Base-by-base conservation (phyloP, 495 filamentous ascomycete genomes). In the Podospora pseudocomata region DNA sequence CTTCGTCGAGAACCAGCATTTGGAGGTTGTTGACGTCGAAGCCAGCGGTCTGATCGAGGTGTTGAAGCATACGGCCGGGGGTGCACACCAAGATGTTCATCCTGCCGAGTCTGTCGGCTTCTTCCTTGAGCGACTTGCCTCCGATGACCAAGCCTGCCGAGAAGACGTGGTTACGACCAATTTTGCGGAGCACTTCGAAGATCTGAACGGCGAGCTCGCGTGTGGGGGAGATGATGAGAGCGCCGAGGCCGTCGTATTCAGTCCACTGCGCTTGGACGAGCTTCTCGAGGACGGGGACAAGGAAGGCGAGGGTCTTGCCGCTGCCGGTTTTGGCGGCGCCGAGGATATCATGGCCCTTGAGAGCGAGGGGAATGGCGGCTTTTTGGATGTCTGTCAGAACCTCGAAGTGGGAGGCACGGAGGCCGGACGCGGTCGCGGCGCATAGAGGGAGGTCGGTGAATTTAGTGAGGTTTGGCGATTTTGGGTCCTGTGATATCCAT, bases 61-160 rank as follows among this genome's bases (percentile, higher is more conserved):
- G 95, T 77, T 99, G 96, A 61, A 98, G 79, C 85, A 99, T 94
- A 6, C 95, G 86, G 11, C 95, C 95, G 0, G 95, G 95, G 2
- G 95, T 99, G 74, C 94, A 97, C 2, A 99, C 94, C 15, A 99
- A 80, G 60, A 99, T 99, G 71, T 98, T 97, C 96, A 99, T 99
- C 68, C 93, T 85, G 15, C 89, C 88, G 65, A 99, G 75, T 49
- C 94, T 85, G 70, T 94, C 92, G 58, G 89, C 88, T 78, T 99
- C 94, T 76, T 97, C 93, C 70, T 89, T 87, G 73, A 97, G 73
- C 80, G 87, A 92, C 82, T 94, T 96, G 9, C 95, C 95, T n/a
- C 95, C 95, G 72, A 97, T 97, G 1, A 99, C 88, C 72, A 99
- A 77, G 0, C 96, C 95, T 1, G 95, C 95, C 2, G 94, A 96